phyloP scores from a whole-genome alignment of 768 basidiomycete species.

The Sporobolomyces roseus region DNA sequence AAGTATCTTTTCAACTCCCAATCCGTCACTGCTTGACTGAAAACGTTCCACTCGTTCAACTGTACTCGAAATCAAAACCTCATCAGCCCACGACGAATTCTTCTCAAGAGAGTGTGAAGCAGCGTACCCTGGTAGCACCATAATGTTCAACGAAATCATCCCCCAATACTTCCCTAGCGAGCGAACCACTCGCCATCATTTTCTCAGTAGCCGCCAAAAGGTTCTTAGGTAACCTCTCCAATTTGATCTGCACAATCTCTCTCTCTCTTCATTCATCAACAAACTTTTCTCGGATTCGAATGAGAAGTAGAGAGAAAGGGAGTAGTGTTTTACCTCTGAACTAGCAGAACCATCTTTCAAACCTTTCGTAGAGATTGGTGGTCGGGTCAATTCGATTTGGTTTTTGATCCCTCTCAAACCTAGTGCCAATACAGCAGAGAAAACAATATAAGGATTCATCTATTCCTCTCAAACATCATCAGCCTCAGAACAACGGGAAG shows the following conservation, averaged over 20 bases:
- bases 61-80: background rate
- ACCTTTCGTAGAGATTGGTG: slow-evolving; percentile 60
- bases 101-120: background rate
- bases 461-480: slow-evolving; percentile 29
- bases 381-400: slow-evolving; percentile 62
- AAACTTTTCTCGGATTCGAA: background rate
- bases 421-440: slow-evolving; percentile 79
- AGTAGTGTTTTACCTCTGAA: slow-evolving; percentile 4
- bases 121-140: slow-evolving; percentile 75
- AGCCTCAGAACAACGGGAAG: background rate
- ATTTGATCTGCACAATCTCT: slow-evolving; percentile 50
- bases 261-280: background rate
- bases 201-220: slow-evolving; percentile 71
- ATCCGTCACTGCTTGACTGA: slow-evolving; percentile 27
- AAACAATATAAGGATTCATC: slow-evolving; percentile 78
- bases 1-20: slow-evolving; percentile 44
- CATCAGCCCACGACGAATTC: too few species aligned
- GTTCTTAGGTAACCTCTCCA: slow-evolving; percentile 71
- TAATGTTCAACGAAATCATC: slow-evolving; percentile 90
- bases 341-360: slow-evolving; percentile 11
- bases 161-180: slow-evolving; percentile 76
- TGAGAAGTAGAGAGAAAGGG: background rate
- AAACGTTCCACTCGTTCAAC: slow-evolving; percentile 37
- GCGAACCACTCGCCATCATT: slow-evolving; percentile 72
- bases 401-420: slow-evolving; percentile 84